Evolutionary conservation across 805 yeast genomes (phyloP), one percentile per base, ranked within the genome.

Genomic region (Candida nanaspora): DNA sequence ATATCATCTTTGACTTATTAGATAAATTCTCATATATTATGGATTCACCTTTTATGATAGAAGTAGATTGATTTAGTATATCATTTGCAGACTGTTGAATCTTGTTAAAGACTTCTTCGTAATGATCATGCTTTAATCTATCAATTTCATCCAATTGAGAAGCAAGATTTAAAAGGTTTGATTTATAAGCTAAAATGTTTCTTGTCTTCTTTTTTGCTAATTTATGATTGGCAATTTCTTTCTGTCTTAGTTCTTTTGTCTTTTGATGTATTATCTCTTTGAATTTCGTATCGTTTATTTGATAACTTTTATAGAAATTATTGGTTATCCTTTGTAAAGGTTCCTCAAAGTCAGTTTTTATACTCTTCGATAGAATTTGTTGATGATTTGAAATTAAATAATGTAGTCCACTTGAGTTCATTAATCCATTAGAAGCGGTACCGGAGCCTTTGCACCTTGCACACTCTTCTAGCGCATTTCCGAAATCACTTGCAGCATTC

Each of bases 21-120:
- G 95, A 94, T 19, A 87, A 77, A 22, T 83, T 81, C 52, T 85
- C 95, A 50, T 76, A 78, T 16, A 86, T 77, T 51, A 86, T 93
- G 15, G 87, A 77, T 55, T 87, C 91, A 2, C 93, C 89, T 38
- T 86, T 65, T 2, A 86, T 80, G 5, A 83, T 66, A 1, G 82
- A 70, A 1, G 86, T 82, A 2, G 86, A 70, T 39, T 70, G 68
- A 16, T 62, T 58, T 35, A 83, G 66, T 4, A 85, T 64, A 21
- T 68, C 62, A 21, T 66, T 64, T 31, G 82, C 78, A n/a, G 83
- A 72, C 28, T 74, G 71, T 49, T 82, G 81, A 7, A 84, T 78
- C 46, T 80, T 63, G 9, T 72, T 71, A 52, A 74, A 79, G 16
- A 84, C 70, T 18, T 77, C 75, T 44, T 76, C 76, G 56, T 83